Base-by-base conservation (phyloP, 2,329 filamentous ascomycete genomes). In the Trichoderma hamatum region DNA sequence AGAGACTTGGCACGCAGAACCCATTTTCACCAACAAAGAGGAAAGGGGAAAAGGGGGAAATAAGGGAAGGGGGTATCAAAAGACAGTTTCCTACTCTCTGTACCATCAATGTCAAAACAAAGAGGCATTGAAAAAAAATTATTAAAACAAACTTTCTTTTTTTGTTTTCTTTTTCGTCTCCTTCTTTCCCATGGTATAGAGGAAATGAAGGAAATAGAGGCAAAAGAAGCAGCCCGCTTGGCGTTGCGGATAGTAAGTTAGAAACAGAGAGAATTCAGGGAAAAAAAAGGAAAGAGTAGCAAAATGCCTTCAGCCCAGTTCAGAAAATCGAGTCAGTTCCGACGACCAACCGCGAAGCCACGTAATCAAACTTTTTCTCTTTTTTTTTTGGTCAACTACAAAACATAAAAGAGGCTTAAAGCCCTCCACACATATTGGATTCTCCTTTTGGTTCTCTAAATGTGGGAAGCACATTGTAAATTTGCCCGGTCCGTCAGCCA, bases 341-440 rank as follows among this genome's bases (percentile, higher is more conserved):
- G 51, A 63, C 56, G 71, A 70, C 72, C 74, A 71, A 73, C 74
- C 75, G 72, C 72, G 67, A 71, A 76, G 5, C 46, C 73, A 34
- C 32, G 60, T 75, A 74, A 74, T 75, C 75, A 76, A 77, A 58
- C 49, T 58, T 64, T 64, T 70, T 68, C 36, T 72, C 21, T 36
- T 51, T 59, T 39, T 62, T 64, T 64, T 74, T 76, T 70, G 74
- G 56, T 68, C 62, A 67, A 70, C 72, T 75, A 75, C 75, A 76
- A 77, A 76, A 67, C 75, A 72, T 69, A 71, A 46, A 75, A 76
- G 39, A 43, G 74, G 73, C 69, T 74, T 72, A 66, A 59, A 52
- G 43, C 49, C 63, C 63, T 69, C 67, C 64, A 32, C 70, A 68
- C 70, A 67, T 34, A 68, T 58, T 28, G 49, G 49, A 64, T 51